Conservation (phyloP, 371 early-diverging fungal genomes). For the Blyttiomyces sp. region DNA sequence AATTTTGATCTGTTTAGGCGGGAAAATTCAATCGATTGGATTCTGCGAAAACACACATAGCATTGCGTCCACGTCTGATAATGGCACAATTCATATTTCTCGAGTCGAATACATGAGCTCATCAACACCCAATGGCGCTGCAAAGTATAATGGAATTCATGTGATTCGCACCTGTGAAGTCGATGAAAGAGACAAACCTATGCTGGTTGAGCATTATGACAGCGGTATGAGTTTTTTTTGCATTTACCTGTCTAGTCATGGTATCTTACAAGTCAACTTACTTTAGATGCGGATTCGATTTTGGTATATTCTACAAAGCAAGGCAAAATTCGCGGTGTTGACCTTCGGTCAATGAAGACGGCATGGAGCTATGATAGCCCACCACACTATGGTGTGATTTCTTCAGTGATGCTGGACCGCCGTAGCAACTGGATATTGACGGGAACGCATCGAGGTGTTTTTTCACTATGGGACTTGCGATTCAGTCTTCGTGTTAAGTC, state of each 20-base stretch:
- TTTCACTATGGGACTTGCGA: slow-evolving; percentile 80
- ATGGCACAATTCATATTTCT: slow-evolving; percentile 81
- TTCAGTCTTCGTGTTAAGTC: slow-evolving; percentile 73
- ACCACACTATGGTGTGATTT: slow-evolving; percentile 58
- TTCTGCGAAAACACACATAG: slow-evolving; percentile 79
- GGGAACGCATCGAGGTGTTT: slow-evolving; percentile 78
- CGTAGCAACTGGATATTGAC: slow-evolving; percentile 66
- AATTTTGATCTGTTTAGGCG: slow-evolving; percentile 48
- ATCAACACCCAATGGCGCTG: neutral
- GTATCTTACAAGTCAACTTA: slow-evolving; percentile 32
- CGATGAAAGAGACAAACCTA: slow-evolving; percentile 58
- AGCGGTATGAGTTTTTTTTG: slow-evolving; percentile 48
- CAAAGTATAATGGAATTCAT: slow-evolving; percentile 28
- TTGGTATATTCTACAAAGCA: slow-evolving; percentile 75
- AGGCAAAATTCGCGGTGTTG: slow-evolving; percentile 71
- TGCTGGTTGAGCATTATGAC: slow-evolving; percentile 67
- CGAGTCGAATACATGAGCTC: slow-evolving; percentile 36
- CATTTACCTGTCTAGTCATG: slow-evolving; percentile 34
- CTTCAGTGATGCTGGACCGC: slow-evolving; percentile 67
- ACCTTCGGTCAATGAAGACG: slow-evolving; percentile 67
- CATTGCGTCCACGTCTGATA: slow-evolving; percentile 79
- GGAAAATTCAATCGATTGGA: slow-evolving; percentile 70
- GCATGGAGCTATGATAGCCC: slow-evolving; percentile 64
- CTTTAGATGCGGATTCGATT: slow-evolving; percentile 63
- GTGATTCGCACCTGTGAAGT: slow-evolving; percentile 8